Evolutionary conservation across 1,284 basidiomycete genomes (phyloP), one percentile per base, ranked within the genome.

Genomic region (Naganishia sp.): DNA sequence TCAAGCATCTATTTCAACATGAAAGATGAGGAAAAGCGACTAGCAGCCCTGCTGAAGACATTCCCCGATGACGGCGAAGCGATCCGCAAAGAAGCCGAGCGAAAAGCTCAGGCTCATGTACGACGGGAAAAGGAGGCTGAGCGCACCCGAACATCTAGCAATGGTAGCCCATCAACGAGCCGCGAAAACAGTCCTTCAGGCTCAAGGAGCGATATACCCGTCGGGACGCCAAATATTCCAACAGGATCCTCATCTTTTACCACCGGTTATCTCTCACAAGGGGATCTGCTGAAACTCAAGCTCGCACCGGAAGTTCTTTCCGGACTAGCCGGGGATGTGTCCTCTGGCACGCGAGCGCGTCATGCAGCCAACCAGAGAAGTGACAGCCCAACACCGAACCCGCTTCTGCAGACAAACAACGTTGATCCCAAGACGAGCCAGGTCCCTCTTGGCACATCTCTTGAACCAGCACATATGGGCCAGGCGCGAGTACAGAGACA

Each of bases 1-100:
- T 86, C 90, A 68, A 78, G 81, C 10, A 83, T 87, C 21, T 78
- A 73, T 68, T 67, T 63, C 52, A 73, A 74, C 3, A 71, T 79
- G 16, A 69, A 75, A 61, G 31, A 64, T 15, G 78, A 80, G 64
- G 73, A 75, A 52, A 45, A 43, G 0, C 70, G 75, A 13, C 73
- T 81, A 3, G 67, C 74, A 7, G 61, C 71, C 16, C 71, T 73
- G 36, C 67, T 80, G 61, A 70, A 71, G 2, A 46, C 67, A 1
- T 67, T 74, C 1, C 75, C 77, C 3, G 79, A 77, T n/a, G 75
- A 75, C 6, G 65, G 68, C 21, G 74, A 77, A 23, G 68, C 68
- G 0, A 75, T 74, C 18, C 60, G 77, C 2, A 61, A 66, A 33
- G 75, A 79, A 68, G 80, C 79, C 2, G 43, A 43, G 7, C 25